Evolutionary conservation across 192 early-diverging fungal species (phyloP).

Genomic region (Coemansia sp.): DNA sequence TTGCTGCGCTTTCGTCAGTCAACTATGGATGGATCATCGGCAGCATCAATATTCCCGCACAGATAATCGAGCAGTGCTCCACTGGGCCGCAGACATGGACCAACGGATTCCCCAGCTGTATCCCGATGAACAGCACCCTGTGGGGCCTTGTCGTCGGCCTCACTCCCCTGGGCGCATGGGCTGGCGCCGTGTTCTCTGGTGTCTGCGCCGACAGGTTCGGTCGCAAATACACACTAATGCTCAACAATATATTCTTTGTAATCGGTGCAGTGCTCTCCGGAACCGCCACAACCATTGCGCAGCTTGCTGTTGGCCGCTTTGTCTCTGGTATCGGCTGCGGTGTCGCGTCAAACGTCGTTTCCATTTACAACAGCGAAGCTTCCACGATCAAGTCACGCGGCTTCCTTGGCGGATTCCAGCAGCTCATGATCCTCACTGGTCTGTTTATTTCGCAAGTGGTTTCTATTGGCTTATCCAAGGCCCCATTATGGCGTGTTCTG

Average conservation of each 20-base stretch:
- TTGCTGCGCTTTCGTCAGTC: conserved; percentile 47
- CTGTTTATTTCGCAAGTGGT: conserved; percentile 73
- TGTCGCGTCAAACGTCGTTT: conserved; percentile 70
- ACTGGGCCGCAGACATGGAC: conserved; percentile 43
- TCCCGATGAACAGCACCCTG: conserved; percentile 67
- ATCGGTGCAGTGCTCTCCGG: conserved; percentile 65
- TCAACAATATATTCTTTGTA: conserved; percentile 65
- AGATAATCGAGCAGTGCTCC: conserved; percentile 55
- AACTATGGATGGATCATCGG: conserved; percentile 57
- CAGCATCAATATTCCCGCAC: conserved; percentile 57
- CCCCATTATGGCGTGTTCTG: conserved; percentile 72
- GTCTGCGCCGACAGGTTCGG: conserved; percentile 66
- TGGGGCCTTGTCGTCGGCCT: conserved; percentile 60
- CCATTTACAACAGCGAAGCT: conserved; percentile 79
- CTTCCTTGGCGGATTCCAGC: conserved; percentile 76
- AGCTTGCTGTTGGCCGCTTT: conserved; percentile 68
- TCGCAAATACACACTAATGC: conserved; percentile 64
- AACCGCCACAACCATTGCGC: conserved; percentile 52
- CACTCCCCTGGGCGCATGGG: conserved; percentile 69
- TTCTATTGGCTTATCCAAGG: conserved; percentile 62
- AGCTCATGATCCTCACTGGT: conserved; percentile 80
- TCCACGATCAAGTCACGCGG: conserved; percentile 70
- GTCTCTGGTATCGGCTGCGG: conserved; percentile 78
- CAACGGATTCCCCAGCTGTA: conserved; percentile 60
- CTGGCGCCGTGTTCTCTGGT: conserved; percentile 72